A percentile compares a stretch with the other conserved stretches of the same genome.
These are phyloP conservation scores for Rosa multiflora DNA, from an alignment of 306 rosid species.

Conservation along the genomic window DNA sequence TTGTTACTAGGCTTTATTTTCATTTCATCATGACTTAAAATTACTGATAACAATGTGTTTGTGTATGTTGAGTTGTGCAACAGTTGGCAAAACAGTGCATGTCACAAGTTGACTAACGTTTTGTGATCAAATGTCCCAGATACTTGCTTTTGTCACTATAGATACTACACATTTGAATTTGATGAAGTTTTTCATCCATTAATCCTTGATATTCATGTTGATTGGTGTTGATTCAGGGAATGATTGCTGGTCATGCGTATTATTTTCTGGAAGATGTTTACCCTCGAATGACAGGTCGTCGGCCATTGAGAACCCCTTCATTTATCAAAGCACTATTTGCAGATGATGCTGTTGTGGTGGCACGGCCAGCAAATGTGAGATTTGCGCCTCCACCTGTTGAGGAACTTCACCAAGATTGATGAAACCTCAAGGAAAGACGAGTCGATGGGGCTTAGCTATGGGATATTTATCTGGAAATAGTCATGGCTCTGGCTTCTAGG, in stretches of 20 bases:
- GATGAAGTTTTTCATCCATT: background rate
- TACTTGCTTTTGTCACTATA: background rate
- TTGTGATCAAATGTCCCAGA: background rate
- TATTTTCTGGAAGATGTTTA: constrained; percentile 93
- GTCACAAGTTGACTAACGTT: background rate
- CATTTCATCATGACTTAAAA: background rate
- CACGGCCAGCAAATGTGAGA: constrained; percentile 67
- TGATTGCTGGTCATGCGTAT: constrained; percentile 97
- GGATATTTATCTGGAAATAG: constrained; percentile 5
- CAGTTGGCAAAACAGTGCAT: background rate
- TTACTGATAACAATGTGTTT: background rate
- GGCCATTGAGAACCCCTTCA: constrained; percentile 81
- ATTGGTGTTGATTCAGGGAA: constrained; percentile 56
- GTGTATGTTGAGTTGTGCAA: background rate
- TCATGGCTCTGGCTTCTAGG: constrained; percentile 20
- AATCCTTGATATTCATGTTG: background rate
- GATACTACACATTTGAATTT: background rate
- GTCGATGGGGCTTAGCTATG: background rate
- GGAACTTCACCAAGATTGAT: constrained; percentile 60
- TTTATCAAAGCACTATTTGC: constrained; percentile 85
- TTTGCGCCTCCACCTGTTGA: constrained; percentile 76
- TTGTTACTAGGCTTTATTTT: background rate
- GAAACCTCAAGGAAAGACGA: background rate
- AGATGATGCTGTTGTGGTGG: constrained; percentile 85
- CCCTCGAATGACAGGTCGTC: constrained; percentile 88